These are phyloP conservation scores for Bonia amplexicaulis DNA, from an alignment of 176 grass and related monocot species.

Conservation along the genomic window DNA sequence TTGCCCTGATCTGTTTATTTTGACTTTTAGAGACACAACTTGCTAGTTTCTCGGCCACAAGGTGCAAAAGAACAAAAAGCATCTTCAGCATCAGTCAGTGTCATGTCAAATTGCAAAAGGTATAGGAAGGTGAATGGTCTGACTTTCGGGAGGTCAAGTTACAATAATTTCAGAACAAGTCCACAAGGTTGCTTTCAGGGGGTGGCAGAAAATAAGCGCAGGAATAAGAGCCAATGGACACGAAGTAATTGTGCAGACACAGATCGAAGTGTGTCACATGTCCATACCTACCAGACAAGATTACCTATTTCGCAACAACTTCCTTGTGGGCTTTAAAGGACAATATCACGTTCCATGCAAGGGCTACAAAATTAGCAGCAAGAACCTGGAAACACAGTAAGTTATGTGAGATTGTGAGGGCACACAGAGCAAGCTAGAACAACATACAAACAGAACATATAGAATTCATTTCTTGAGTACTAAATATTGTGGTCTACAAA, in stretches of 20 bases:
- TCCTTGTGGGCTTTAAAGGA: slow-evolving; percentile 67
- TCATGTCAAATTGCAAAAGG: slow-evolving; percentile 22
- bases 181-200: not conserved
- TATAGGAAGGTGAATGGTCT: not conserved
- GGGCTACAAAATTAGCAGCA: slow-evolving; percentile 71
- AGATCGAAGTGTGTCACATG: not conserved
- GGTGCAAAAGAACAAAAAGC: slow-evolving; percentile 4
- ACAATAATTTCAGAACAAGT: not conserved
- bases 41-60: slow-evolving; percentile 1
- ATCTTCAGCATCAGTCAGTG: not conserved
- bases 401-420: not conserved
- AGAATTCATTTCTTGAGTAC: not conserved
- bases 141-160: not conserved
- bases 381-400: slow-evolving; percentile 42
- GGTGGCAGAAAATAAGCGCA: slow-evolving; percentile 2
- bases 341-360: slow-evolving; percentile 86
- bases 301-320: slow-evolving; percentile 60
- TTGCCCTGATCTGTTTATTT: not conserved
- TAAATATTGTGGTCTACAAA: not conserved
- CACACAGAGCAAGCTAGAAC: not conserved
- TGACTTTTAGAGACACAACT: not conserved
- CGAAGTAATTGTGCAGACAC: not conserved
- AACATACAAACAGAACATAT: not conserved
- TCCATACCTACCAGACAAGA: not conserved
- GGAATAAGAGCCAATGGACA: not conserved